A percentile compares a stretch with the other conserved stretches of the same genome.
Evolutionary conservation across 2,329 filamentous ascomycete species (phyloP).

Genomic region (Erysiphe pulchra): DNA sequence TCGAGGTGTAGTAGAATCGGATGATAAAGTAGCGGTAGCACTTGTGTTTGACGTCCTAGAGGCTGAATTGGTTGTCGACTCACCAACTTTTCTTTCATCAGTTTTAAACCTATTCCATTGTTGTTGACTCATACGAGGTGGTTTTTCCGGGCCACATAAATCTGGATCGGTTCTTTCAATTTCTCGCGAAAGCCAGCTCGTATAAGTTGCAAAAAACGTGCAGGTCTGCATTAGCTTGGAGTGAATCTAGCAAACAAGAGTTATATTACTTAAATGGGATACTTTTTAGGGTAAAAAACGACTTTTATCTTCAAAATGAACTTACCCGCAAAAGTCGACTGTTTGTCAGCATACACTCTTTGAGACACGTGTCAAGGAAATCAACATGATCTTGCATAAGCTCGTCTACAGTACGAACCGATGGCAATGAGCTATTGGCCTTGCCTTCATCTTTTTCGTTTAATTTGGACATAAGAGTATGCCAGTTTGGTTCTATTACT

Average conservation of each 20-base stretch:
- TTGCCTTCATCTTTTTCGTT: slow-evolving; percentile 29
- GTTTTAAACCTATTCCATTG: slow-evolving; percentile 33
- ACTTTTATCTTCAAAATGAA: no score
- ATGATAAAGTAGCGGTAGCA: slow-evolving; percentile 4
- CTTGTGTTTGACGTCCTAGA: slow-evolving; percentile 1
- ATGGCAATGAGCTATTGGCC: slow-evolving; percentile 10
- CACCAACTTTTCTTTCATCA: slow-evolving; percentile 18
- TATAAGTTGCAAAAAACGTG: slow-evolving; percentile 79
- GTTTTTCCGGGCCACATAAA: slow-evolving; percentile 31
- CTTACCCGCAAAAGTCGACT: slow-evolving; percentile 69
- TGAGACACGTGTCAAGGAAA: slow-evolving; percentile 89
- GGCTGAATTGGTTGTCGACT: slow-evolving; percentile 6
- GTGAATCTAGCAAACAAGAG: slow-evolving; percentile 41
- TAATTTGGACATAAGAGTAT: slow-evolving; percentile 69
- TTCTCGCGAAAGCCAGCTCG: slow-evolving; percentile 61
- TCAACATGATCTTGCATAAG: slow-evolving; percentile 98
- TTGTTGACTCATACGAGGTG: slow-evolving; percentile 30
- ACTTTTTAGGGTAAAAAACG: no score
- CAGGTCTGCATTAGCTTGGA: slow-evolving; percentile 93
- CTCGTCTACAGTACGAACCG: slow-evolving; percentile 65
- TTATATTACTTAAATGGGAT: no score
- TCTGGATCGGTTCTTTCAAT: slow-evolving; percentile 67
- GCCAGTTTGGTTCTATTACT: slow-evolving; percentile 96
- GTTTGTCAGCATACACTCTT: slow-evolving; percentile 97
- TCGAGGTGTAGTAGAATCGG: neutral